Base-by-base conservation (phyloP, 2,329 filamentous ascomycete genomes). In the Hypoxylon sp. region DNA sequence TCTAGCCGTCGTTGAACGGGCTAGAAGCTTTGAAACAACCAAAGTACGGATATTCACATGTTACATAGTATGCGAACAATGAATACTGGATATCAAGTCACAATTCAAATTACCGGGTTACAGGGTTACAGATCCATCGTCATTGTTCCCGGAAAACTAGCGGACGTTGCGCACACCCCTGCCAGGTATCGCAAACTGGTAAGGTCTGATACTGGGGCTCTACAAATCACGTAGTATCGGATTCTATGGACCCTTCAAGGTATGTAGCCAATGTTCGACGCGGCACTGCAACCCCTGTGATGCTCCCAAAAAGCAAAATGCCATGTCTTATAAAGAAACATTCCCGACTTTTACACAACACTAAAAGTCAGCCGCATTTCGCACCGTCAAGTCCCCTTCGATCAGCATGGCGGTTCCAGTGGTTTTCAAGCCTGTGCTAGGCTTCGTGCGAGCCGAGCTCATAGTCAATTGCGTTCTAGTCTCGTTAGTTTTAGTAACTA, bases 381-480 rank as follows among this genome's bases (percentile, higher is more conserved):
- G 42, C 40, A 18, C 42, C 24, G 44, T 59, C 22, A 44, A 46
- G 8, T 36, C 54, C 28, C 36, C 16, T 12, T 48, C 48, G 36
- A 38, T 4, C 79, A 28, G 9, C 22, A 68, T 68, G 65, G 33
- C 61, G 42, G 44, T 51, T 32, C 48, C 53, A 9, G 32, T 38
- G 18, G 32, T 49, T 2, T 54, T 32, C 24, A 46, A 55, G 62
- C 71, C 71, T 24, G 49, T 71, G 14, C 28, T 67, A 50, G 73
- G 60, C 16, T 74, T 67, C 36, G 75, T 78, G 24, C 50, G 36
- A 14, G 73, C 71, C 5, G 73, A 78, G 54, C 69, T 78, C 12
- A 67, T 64, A 30, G 44, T 77, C 59, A 78, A 78, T 61, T 72
- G 67, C 32, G 36, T 78, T 12, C 28, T 78, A n/a, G 75, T 77